Evolutionary conservation across 768 basidiomycete genomes (phyloP).

Genomic region (Rhodotorula kratochvilovae): DNA sequence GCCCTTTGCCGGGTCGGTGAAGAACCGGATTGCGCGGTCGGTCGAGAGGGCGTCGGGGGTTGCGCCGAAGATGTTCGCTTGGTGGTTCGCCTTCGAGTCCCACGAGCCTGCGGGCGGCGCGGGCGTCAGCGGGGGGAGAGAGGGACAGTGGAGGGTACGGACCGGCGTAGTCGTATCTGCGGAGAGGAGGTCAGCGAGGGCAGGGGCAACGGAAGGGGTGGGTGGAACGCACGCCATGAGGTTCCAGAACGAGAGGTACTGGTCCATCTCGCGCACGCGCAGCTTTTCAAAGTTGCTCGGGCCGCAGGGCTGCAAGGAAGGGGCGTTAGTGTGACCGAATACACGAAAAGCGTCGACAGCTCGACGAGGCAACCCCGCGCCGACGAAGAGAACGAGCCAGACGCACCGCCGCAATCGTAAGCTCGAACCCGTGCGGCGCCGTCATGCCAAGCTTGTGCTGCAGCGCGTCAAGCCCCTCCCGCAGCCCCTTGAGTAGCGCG

Average conservation of each 20-base stretch:
- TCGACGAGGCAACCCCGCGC: too few species aligned
- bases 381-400: not conserved
- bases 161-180: slow-evolving; percentile 46
- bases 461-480: slow-evolving; percentile 70
- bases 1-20: slow-evolving; percentile 51
- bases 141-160: not conserved
- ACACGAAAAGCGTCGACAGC: too few species aligned
- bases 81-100: slow-evolving; percentile 56
- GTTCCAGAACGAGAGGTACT: slow-evolving; percentile 90
- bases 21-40: slow-evolving; percentile 60
- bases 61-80: slow-evolving; percentile 72
- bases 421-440: slow-evolving; percentile 35
- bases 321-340: not conserved
- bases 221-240: slow-evolving; percentile 61
- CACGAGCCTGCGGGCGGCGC: slow-evolving; percentile 49
- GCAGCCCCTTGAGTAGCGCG: slow-evolving; percentile 69
- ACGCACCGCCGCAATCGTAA: slow-evolving; percentile 42
- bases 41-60: slow-evolving; percentile 54
- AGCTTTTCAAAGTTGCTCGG: slow-evolving; percentile 77
- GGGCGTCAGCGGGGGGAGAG: not conserved
- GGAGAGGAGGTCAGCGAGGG: not conserved
- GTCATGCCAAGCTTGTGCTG: slow-evolving; percentile 57
- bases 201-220: not conserved
- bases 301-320: slow-evolving; percentile 75
- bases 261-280: slow-evolving; percentile 75